Evolutionary conservation across 805 yeast genomes (phyloP).

Genomic region (Saccharomycopsis fodiens): DNA sequence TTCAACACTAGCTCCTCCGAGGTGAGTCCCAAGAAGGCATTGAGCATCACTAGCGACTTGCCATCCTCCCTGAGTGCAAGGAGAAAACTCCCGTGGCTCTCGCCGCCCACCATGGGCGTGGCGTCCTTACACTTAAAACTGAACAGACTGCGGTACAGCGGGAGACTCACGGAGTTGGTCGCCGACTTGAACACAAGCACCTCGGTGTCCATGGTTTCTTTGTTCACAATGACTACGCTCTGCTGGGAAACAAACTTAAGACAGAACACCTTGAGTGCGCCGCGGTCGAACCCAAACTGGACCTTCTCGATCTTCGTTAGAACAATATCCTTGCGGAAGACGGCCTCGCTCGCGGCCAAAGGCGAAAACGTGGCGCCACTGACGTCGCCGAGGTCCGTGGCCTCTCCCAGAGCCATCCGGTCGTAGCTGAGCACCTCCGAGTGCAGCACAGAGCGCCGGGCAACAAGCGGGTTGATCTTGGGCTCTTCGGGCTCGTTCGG

Average conservation of each 20-base stretch:
- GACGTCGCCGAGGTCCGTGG: constrained; percentile 22
- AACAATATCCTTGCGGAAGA: constrained; percentile 56
- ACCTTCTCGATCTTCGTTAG: constrained; percentile 48
- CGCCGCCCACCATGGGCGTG: constrained; percentile 29
- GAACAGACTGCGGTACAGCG: constrained; percentile 29
- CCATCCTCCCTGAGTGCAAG: constrained; percentile 32
- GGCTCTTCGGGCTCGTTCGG: not conserved
- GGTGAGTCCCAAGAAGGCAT: constrained; percentile 48
- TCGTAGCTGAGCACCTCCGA: constrained; percentile 36
- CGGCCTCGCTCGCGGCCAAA: not conserved
- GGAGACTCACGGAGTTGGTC: constrained; percentile 26
- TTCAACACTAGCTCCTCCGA: constrained; percentile 20
- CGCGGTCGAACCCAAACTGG: constrained; percentile 27
- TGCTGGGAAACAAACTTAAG: constrained; percentile 48
- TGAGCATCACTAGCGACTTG: constrained; percentile 34
- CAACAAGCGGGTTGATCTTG: constrained; percentile 2
- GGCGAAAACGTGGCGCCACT: not conserved
- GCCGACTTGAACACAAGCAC: constrained; percentile 41
- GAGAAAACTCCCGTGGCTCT: constrained; percentile 37
- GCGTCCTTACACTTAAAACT: constrained; percentile 34
- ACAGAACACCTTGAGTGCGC: constrained; percentile 30
- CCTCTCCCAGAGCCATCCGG: constrained; percentile 35
- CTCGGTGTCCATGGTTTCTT: constrained; percentile 33
- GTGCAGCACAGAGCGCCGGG: constrained; percentile 29
- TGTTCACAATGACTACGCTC: constrained; percentile 50